Base-by-base conservation (phyloP, 1,284 basidiomycete genomes). In the Blastosporella zonata region DNA sequence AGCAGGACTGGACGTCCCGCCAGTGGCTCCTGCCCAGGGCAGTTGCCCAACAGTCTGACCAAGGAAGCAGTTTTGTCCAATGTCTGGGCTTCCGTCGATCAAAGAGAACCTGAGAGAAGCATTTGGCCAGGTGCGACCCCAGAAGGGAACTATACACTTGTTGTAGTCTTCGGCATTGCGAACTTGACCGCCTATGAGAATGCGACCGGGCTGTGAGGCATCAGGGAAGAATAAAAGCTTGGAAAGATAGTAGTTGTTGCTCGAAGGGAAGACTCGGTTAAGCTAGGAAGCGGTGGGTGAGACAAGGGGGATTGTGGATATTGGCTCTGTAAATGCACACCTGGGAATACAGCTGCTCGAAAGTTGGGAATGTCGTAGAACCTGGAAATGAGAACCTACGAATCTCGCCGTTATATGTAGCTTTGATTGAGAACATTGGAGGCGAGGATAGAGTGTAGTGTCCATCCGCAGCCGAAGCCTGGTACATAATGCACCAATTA, bases 171-270 rank as follows among this genome's bases (percentile, higher is more conserved):
- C 71, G 3, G 72, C 70, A 42, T 69, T 71, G 59, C 75, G 79
- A 17, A 81, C 79, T 60, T 85, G 80, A 49, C 67, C 75, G 46
- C 74, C 78, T 49, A 90, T 73, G 28, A 87, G 65, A 43, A 88
- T 78, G 33, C 80, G 78, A 42, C 72, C 66, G 3, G 72, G 59
- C 54, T 69, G 65, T 15, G 63, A 64, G 13, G 78, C 70, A 52
- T 81, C 74, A 2, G 81, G 81, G 44, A 78, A 79, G 66, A 89
- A 87, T 8, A 87, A 67, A 36, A 90, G 72, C 54, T 75, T 80
- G 39, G 78, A 81, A 50, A 88, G 69, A 69, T 78, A 79, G 65
- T 76, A 83, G 42, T 67, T 73, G 47, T 76, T 69, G 59, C 72
- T 74, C 49, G 82, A 73, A 55, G 79, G 77, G 61, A 89, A 87